phyloP scores from a whole-genome alignment of 179 eudicot genomes.

The Beta lomatogona region DNA sequence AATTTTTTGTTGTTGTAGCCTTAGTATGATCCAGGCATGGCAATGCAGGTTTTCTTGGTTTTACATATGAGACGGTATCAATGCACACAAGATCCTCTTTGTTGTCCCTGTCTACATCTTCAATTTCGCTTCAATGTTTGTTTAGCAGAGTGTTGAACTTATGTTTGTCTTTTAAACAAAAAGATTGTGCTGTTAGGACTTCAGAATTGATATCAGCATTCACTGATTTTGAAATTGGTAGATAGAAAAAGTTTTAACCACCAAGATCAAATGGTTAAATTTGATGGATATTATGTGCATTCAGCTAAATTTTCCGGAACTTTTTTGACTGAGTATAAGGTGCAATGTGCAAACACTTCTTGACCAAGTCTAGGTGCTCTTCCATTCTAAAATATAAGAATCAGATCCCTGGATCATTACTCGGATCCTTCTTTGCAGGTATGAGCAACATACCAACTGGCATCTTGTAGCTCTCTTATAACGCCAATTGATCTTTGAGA shows the following conservation, averaged over 20 bases:
- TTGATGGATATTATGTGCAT: neutral
- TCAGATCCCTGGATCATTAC: neutral
- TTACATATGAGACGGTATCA: neutral
- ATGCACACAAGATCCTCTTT: neutral
- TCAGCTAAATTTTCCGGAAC: neutral
- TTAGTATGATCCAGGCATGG: neutral
- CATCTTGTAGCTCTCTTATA: too few relatives aligned
- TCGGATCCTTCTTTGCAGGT: too few relatives aligned
- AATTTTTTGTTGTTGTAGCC: neutral
- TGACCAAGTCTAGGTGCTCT: neutral
- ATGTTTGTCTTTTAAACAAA: too few relatives aligned
- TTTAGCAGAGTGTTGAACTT: neutral
- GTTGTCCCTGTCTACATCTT: neutral
- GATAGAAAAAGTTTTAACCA: neutral
- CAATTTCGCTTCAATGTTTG: neutral
- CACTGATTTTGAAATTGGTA: neutral
- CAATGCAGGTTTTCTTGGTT: neutral
- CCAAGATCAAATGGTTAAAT: neutral
- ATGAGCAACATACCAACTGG: neutral
- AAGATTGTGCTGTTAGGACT: too few relatives aligned
- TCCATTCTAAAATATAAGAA: neutral
- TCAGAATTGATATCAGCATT: too few relatives aligned
- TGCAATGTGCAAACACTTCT: neutral
- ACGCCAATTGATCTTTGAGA: too few relatives aligned
- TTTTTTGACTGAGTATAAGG: too few relatives aligned